A percentile compares a stretch with the other conserved stretches of the same genome.
phyloP scores from a whole-genome alignment of 176 grass and related monocot species.

The Zea luxurians region DNA sequence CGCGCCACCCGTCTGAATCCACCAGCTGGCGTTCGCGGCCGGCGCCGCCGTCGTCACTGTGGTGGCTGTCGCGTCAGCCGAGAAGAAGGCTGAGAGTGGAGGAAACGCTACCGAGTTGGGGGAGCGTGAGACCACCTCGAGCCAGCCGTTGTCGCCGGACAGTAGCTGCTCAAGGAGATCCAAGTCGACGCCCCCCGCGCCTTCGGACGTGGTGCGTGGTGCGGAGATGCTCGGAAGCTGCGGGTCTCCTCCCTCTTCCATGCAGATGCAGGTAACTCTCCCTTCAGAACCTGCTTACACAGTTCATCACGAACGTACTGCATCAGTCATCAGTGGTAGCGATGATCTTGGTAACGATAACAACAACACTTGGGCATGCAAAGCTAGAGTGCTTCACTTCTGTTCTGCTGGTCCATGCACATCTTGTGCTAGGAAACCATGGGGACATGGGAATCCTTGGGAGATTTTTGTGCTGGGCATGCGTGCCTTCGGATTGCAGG shows the following conservation, averaged over 20 bases:
- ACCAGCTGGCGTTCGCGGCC: slow-evolving; percentile 19
- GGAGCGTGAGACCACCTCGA: slow-evolving; percentile 52
- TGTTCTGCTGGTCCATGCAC: slow-evolving; percentile 39
- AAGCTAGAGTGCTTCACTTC: slow-evolving; percentile 31
- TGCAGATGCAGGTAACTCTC: slow-evolving; percentile 55
- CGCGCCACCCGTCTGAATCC: slow-evolving; percentile 35
- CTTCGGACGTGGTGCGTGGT: slow-evolving; percentile 43
- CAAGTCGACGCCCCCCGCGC: slow-evolving; percentile 48
- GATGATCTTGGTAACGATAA: slow-evolving; percentile 23
- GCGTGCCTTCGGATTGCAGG: slow-evolving; percentile 24
- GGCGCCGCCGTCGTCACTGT: not conserved
- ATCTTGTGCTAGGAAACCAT: slow-evolving; percentile 27
- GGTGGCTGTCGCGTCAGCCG: slow-evolving; percentile 40
- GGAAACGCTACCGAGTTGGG: slow-evolving; percentile 46
- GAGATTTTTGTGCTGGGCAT: slow-evolving; percentile 33
- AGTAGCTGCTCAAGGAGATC: slow-evolving; percentile 88
- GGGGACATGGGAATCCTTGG: not conserved
- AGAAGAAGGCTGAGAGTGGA: slow-evolving; percentile 38
- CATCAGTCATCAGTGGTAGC: slow-evolving; percentile 20
- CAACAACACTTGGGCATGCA: slow-evolving; percentile 35
- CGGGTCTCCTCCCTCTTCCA: slow-evolving; percentile 61
- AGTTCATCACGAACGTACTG: slow-evolving; percentile 36
- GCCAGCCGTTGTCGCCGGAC: slow-evolving; percentile 60
- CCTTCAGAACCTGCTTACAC: slow-evolving; percentile 55
- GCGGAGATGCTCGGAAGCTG: slow-evolving; percentile 42